Base-by-base conservation (phyloP, 768 basidiomycete genomes). In the Cyclocybe aegerita region DNA sequence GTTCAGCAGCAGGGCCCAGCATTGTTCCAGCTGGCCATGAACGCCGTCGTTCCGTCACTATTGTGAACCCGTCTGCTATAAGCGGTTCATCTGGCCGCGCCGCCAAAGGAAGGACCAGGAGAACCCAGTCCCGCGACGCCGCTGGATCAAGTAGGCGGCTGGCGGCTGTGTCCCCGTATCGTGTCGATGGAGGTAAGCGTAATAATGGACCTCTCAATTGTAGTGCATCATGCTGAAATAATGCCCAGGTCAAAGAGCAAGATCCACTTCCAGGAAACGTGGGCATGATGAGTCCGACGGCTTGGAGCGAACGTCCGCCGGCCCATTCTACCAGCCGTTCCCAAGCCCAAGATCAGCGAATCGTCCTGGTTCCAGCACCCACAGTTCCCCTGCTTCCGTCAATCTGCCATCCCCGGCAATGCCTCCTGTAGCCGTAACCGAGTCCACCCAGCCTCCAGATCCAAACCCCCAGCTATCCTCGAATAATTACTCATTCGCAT, bases 261-360 rank as follows among this genome's bases (percentile, higher is more conserved):
- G 88, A 56, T 91, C 88, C 38, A 78, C 85, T 1, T 90, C 89
- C 36, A 83, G 88, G 42, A 83, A 81, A 65, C 82, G 88, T 34
- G 85, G 81, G 11, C 82, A 74, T 50, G 86, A 88, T 57, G 88
- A 90, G 53, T 74, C 74, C 34, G 82, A 83, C 45, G 70, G 70
- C 39, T 63, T 76, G 4, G 78, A 84, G 41, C 76, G 76, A 33
- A 54, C 64, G 17, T 54, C 70, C 5, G 59, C 69, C 47, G 60
- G 68, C 9, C 64, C 75, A 1, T 82, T 74, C 56, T 79, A 80
- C 54, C 80, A 80, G 35, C 74, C 76, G 30, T 84, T 84, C 58
- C 73, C 81, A 4, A 80, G 79, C 49, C 81, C 84, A 8, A 73
- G 73, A 5, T 69, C 75, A 29, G 55, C 17, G 62, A 70, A 59